Conservation (phyloP, 345 rosid genomes). For the Salix purpurea region DNA sequence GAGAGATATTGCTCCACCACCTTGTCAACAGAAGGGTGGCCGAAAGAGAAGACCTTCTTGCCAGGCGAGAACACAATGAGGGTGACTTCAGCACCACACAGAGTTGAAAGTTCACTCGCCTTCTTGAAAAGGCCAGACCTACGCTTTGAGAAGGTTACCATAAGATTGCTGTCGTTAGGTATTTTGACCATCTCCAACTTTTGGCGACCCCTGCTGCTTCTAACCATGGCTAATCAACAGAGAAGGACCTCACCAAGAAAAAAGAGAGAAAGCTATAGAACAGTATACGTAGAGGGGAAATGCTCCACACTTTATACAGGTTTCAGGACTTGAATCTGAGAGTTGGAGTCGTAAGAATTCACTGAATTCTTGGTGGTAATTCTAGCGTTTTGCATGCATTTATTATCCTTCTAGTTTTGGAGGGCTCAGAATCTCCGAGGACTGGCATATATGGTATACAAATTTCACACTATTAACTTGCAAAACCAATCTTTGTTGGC, state of each 20-base stretch:
- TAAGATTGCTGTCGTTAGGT: slow-evolving; percentile 18
- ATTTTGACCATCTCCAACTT: slow-evolving; percentile 22
- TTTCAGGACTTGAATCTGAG: neutral
- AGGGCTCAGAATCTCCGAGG: neutral
- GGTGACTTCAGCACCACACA: slow-evolving; percentile 22
- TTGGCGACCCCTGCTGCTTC: slow-evolving; percentile 13
- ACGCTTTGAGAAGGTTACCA: slow-evolving; percentile 23
- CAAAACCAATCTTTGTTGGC: neutral
- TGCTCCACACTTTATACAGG: slow-evolving; percentile 3
- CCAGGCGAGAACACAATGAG: slow-evolving; percentile 25
- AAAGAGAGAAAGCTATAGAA: neutral
- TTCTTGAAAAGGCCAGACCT: slow-evolving; percentile 27
- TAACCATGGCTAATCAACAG: slow-evolving; percentile 1
- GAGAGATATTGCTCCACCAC: slow-evolving; percentile 18
- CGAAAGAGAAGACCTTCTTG: slow-evolving; percentile 22
- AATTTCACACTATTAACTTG: neutral
- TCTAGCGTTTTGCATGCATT: neutral
- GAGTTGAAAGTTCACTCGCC: slow-evolving; percentile 27
- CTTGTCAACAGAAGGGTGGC: slow-evolving; percentile 18
- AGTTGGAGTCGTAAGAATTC: neutral
- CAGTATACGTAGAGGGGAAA: neutral
- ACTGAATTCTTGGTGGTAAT: neutral
- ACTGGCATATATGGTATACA: slow-evolving; percentile 10
- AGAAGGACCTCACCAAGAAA: neutral
- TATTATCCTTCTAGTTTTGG: slow-evolving; percentile 15